phyloP scores from a whole-genome alignment of 257 asterid genomes.

The Lycium ferocissimum region DNA sequence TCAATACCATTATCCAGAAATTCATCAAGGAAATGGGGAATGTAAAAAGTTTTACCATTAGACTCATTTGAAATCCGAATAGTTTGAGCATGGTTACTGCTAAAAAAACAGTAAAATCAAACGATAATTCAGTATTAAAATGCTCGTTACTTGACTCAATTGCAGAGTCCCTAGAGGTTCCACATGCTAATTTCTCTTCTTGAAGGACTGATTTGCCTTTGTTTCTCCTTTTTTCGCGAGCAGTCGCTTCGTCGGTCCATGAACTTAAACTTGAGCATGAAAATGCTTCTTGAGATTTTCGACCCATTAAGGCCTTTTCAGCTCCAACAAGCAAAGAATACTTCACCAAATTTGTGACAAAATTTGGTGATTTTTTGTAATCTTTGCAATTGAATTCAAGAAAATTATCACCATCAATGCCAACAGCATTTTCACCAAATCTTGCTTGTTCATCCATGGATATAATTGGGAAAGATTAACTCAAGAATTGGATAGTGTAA shows the following conservation, averaged over 20 bases:
- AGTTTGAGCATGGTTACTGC: conserved; percentile 43
- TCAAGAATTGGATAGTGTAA: not conserved
- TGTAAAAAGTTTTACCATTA: conserved; percentile 45
- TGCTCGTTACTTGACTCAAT: conserved; percentile 8
- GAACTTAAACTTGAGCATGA: conserved; percentile 29
- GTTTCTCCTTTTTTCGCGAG: conserved; percentile 22
- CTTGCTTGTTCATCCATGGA: conserved; percentile 52
- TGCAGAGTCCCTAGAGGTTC: conserved; percentile 20
- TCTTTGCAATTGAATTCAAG: conserved; percentile 18
- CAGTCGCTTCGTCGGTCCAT: not conserved
- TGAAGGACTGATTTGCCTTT: conserved; percentile 20
- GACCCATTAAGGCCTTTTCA: conserved; percentile 53
- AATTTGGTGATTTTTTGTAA: conserved; percentile 25
- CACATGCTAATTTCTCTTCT: conserved; percentile 31
- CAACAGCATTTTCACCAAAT: conserved; percentile 29
- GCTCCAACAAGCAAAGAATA: conserved; percentile 51
- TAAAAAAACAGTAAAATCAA: conserved; percentile 39
- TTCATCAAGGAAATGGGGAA: conserved; percentile 48
- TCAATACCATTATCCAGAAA: conserved; percentile 42
- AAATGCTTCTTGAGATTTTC: conserved; percentile 36
- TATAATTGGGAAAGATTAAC: conserved; percentile 30
- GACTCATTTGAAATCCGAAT: conserved; percentile 49
- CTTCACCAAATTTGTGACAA: conserved; percentile 37
- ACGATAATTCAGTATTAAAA: conserved; percentile 31
- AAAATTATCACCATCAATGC: conserved; percentile 36